Evolutionary conservation across 148 eudicot species (phyloP).

Genomic region (Bassia scoparia): DNA sequence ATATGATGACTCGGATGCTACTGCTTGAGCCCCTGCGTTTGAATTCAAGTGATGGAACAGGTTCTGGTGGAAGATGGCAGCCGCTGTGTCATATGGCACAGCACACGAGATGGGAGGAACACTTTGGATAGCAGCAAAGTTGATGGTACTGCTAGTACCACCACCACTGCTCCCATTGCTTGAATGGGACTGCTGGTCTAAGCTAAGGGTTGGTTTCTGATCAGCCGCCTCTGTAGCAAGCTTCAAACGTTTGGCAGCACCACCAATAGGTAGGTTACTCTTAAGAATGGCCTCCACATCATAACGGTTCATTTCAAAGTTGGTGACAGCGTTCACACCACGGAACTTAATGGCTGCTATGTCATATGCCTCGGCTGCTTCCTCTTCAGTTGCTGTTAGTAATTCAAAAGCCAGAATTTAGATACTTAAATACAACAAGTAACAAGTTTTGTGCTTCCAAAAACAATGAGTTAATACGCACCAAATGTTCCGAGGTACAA

Average conservation of each 20-base stretch:
- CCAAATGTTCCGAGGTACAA: constrained; percentile 94
- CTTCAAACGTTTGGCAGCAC: constrained; percentile 76
- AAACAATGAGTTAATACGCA: constrained; percentile 17
- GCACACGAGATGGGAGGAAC: constrained; percentile 48
- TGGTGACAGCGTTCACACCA: constrained; percentile 77
- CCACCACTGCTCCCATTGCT: constrained; percentile 25
- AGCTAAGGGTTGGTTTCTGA: constrained; percentile 41
- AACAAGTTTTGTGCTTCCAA: no score
- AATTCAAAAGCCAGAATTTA: background rate
- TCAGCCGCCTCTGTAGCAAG: constrained; percentile 52
- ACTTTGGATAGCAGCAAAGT: constrained; percentile 43
- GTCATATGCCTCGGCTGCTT: constrained; percentile 94
- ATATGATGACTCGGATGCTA: constrained; percentile 29
- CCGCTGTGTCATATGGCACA: constrained; percentile 47
- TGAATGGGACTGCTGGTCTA: constrained; percentile 30
- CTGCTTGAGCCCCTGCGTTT: constrained; percentile 17
- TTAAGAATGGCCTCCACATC: constrained; percentile 80
- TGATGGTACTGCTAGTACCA: constrained; percentile 44
- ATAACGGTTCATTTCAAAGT: constrained; percentile 89
- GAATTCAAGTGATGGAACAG: constrained; percentile 52
- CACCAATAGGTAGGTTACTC: constrained; percentile 85
- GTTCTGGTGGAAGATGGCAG: constrained; percentile 50
- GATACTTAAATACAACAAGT: background rate
- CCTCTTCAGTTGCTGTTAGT: constrained; percentile 79
- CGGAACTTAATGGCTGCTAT: constrained; percentile 84